A percentile compares a stretch with the other conserved stretches of the same genome.
Conservation (phyloP, 768 basidiomycete genomes). For the Termitomyces sp. region DNA sequence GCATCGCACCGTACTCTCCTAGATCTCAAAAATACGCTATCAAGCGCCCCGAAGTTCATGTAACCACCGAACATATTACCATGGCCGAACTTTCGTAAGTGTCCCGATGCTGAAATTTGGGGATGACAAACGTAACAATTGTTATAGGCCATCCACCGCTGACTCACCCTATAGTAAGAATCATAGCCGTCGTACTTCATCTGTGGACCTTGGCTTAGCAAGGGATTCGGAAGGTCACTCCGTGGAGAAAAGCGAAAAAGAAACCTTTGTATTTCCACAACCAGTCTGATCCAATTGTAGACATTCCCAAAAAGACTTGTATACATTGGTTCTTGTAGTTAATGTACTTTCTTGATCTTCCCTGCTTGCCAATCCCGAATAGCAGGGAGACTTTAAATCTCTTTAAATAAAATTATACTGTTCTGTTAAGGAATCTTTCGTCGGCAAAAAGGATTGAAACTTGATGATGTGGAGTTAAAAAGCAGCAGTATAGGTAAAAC, state of each 20-base stretch:
- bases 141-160: conserved; percentile 13
- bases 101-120: neutral
- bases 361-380: too few relatives aligned
- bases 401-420: too few relatives aligned
- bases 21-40: conserved; percentile 27
- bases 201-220: conserved; percentile 24
- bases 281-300: conserved; percentile 7
- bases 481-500: conserved; percentile 1
- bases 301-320: neutral
- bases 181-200: conserved; percentile 20
- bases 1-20: conserved; percentile 22
- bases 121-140: neutral
- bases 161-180: conserved; percentile 24
- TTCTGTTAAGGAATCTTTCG: too few relatives aligned
- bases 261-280: conserved; percentile 22
- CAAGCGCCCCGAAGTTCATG: conserved; percentile 46
- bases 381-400: too few relatives aligned
- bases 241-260: conserved; percentile 22
- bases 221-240: conserved; percentile 23
- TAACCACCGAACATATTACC: conserved; percentile 59
- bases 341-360: too few relatives aligned
- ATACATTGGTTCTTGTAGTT: neutral
- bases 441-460: neutral
- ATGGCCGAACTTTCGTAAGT: conserved; percentile 54
- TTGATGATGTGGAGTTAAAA: neutral